Evolutionary conservation across 2,329 filamentous ascomycete species (phyloP).

Genomic region (Zymoseptoria passerinii): DNA sequence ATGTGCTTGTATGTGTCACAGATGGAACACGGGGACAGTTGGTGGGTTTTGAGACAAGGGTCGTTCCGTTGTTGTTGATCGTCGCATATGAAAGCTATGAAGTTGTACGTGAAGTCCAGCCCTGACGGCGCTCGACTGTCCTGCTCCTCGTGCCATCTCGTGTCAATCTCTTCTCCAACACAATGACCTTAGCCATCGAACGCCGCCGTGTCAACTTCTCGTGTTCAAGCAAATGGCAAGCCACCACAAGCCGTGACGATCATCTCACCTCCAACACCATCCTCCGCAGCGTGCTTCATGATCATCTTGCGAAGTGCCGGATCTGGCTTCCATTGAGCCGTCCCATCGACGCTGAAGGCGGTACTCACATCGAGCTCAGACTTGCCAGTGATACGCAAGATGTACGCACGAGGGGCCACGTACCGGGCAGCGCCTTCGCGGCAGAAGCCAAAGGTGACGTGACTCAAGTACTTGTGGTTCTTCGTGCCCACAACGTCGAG

Average conservation of each 20-base stretch:
- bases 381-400: not conserved
- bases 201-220: not conserved
- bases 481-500: not conserved
- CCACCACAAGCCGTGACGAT: not conserved
- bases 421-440: not conserved
- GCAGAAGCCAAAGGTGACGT: not conserved
- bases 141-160: not conserved
- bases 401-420: not conserved
- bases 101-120: too few species aligned
- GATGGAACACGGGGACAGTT: too few species aligned
- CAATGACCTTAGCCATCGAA: not conserved
- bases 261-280: not conserved
- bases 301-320: not conserved
- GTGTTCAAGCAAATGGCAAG: not conserved
- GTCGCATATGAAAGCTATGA: too few species aligned
- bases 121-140: too few species aligned
- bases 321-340: not conserved
- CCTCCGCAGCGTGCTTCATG: not conserved
- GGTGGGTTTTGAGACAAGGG: too few species aligned
- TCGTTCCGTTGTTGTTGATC: too few species aligned
- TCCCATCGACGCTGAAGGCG: not conserved
- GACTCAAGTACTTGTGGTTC: not conserved
- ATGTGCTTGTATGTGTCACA: not conserved
- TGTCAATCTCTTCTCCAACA: not conserved
- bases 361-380: not conserved